A percentile compares a stretch with the other conserved stretches of the same genome.
Conservation (phyloP, 306 rosid genomes). For the Cucurbita maxima region DNA sequence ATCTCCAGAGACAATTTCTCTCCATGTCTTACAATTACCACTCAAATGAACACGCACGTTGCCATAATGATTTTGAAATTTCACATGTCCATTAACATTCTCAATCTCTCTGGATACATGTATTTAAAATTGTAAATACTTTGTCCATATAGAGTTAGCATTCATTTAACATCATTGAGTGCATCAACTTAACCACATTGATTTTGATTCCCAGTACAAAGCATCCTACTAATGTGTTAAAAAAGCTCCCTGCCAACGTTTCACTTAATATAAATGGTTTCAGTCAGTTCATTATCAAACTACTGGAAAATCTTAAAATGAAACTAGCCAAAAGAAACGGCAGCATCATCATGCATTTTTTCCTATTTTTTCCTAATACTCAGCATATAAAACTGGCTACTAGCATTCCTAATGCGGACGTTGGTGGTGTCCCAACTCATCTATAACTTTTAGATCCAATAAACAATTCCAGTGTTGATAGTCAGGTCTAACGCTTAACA, state of each 20-base stretch:
- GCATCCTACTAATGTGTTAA: not conserved
- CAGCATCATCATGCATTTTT: not conserved
- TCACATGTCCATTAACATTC: constrained; percentile 67
- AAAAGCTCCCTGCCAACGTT: not conserved
- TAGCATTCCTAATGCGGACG: not conserved
- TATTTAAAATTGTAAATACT: not conserved
- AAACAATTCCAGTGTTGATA: not conserved
- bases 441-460: not conserved
- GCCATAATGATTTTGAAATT: constrained; percentile 63
- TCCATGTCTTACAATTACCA: constrained; percentile 87
- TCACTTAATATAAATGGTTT: not conserved
- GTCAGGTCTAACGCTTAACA: not conserved
- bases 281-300: not conserved
- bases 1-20: constrained; percentile 47
- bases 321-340: not conserved
- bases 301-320: not conserved
- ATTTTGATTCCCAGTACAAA: not conserved
- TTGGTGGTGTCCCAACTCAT: not conserved
- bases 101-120: constrained; percentile 54
- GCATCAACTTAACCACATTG: not conserved
- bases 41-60: constrained; percentile 50
- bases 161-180: not conserved
- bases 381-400: not conserved
- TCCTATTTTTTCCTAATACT: not conserved
- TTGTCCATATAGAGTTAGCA: not conserved